phyloP scores from a whole-genome alignment of 441 rosid species.

The Adansonia madagascariensis region DNA sequence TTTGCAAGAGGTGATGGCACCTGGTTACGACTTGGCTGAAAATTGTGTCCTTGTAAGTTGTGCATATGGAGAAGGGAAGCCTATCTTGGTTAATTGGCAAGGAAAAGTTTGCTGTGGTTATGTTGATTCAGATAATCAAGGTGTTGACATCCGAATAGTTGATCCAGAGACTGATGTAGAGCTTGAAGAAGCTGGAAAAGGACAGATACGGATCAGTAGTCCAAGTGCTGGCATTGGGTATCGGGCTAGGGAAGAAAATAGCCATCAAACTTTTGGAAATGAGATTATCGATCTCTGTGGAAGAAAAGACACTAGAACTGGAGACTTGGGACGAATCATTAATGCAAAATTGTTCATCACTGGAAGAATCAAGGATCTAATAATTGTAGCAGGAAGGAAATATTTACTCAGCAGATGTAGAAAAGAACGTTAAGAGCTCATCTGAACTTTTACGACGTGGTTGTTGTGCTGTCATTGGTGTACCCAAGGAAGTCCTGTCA shows the following conservation, averaged over 20 bases:
- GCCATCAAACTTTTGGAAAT: slow-evolving; percentile 56
- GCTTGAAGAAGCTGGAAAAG: too few relatives aligned
- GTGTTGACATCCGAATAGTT: slow-evolving; percentile 62
- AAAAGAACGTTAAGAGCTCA: slow-evolving; percentile 66
- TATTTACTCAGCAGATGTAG: slow-evolving; percentile 71
- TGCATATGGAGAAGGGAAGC: slow-evolving; percentile 65
- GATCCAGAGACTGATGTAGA: neutral
- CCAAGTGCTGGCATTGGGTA: slow-evolving; percentile 65
- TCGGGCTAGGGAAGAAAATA: slow-evolving; percentile 66
- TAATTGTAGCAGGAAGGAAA: slow-evolving; percentile 74
- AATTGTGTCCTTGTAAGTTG: slow-evolving; percentile 75
- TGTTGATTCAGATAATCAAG: slow-evolving; percentile 38
- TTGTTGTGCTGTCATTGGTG: slow-evolving; percentile 75
- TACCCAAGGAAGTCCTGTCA: slow-evolving; percentile 64
- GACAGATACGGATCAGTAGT: too few relatives aligned
- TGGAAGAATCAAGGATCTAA: slow-evolving; percentile 81
- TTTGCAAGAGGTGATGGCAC: slow-evolving; percentile 71
- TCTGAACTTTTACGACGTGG: slow-evolving; percentile 66
- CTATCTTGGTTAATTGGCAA: slow-evolving; percentile 70
- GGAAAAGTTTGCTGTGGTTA: slow-evolving; percentile 74
- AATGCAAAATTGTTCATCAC: slow-evolving; percentile 66
- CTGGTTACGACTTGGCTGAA: slow-evolving; percentile 81
- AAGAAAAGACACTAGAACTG: slow-evolving; percentile 61
- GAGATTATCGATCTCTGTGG: slow-evolving; percentile 42
- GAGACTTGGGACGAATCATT: slow-evolving; percentile 67